These are phyloP conservation scores for Bretschneidera sinensis DNA, from an alignment of 345 rosid species.

Conservation along the genomic window DNA sequence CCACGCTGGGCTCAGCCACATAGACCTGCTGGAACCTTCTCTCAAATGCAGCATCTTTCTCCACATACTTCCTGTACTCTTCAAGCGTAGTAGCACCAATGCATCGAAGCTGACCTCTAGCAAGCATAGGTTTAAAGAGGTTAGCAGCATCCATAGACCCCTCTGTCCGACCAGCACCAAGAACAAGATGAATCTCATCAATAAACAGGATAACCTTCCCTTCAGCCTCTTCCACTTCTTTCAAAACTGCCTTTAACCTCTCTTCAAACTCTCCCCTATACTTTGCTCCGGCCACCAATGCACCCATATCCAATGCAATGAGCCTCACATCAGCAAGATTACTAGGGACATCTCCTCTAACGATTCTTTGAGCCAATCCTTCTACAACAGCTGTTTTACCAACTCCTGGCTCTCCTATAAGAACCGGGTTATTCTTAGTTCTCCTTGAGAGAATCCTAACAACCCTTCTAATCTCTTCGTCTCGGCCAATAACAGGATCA, in stretches of 20 bases:
- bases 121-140: slow-evolving; percentile 92
- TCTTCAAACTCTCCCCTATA: slow-evolving; percentile 92
- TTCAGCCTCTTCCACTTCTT: slow-evolving; percentile 92
- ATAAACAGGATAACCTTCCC: slow-evolving; percentile 92
- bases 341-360: slow-evolving; percentile 81
- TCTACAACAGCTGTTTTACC: slow-evolving; percentile 96
- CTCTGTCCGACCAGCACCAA: slow-evolving; percentile 87
- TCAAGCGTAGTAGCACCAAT: slow-evolving; percentile 93
- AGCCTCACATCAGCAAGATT: slow-evolving; percentile 84
- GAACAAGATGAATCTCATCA: slow-evolving; percentile 94
- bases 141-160: slow-evolving; percentile 99
- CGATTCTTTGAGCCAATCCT: slow-evolving; percentile 90
- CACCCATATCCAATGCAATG: slow-evolving; percentile 87
- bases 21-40: slow-evolving; percentile 91
- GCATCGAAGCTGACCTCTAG: slow-evolving; percentile 89
- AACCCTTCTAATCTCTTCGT: slow-evolving; percentile 82
- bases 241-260: slow-evolving; percentile 71
- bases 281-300: slow-evolving; percentile 78
- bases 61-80: slow-evolving; percentile 90
- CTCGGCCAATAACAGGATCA: slow-evolving; percentile 89
- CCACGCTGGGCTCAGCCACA: slow-evolving; percentile 88
- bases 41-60: slow-evolving; percentile 95
- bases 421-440: slow-evolving; percentile 90
- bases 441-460: slow-evolving; percentile 80
- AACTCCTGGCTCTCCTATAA: slow-evolving; percentile 94